Conservation (phyloP, 495 filamentous ascomycete species). For the Penicillium paxilli region DNA sequence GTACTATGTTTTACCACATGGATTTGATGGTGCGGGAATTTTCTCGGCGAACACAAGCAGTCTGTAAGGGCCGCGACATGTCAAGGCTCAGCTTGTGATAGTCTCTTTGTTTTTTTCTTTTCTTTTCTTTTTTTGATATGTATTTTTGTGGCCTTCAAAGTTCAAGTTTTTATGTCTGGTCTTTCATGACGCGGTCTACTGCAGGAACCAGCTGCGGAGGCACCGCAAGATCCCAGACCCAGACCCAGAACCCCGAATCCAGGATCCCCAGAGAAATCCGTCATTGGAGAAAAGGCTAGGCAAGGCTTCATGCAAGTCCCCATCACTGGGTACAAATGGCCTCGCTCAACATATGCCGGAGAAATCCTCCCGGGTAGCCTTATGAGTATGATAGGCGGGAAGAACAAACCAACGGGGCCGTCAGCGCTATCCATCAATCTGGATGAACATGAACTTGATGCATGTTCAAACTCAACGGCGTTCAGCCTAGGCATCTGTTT, state of each 20-base stretch:
- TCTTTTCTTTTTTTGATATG: background rate
- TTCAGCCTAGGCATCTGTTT: background rate
- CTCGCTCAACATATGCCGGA: background rate
- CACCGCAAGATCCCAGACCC: conserved; percentile 16
- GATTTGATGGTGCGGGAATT: background rate
- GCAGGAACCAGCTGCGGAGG: conserved; percentile 43
- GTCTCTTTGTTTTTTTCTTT: background rate
- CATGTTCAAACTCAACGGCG: background rate
- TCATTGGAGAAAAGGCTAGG: conserved; percentile 8
- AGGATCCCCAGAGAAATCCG: background rate
- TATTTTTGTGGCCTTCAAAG: too few relatives aligned
- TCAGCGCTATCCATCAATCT: too few relatives aligned
- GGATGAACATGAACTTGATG: background rate
- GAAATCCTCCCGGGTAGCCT: background rate
- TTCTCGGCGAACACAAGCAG: background rate
- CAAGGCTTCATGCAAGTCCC: background rate
- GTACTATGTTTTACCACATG: conserved; percentile 21
- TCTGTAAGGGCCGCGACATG: background rate
- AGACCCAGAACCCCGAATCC: conserved; percentile 12
- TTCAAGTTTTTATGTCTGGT: too few relatives aligned
- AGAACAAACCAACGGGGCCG: too few relatives aligned
- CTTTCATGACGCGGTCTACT: conserved; percentile 36
- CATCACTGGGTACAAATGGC: background rate
- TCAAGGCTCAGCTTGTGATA: conserved; percentile 1
- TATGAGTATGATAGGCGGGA: background rate